Conservation (phyloP, 2,329 filamentous ascomycete species). For the Aspergillus sp. region DNA sequence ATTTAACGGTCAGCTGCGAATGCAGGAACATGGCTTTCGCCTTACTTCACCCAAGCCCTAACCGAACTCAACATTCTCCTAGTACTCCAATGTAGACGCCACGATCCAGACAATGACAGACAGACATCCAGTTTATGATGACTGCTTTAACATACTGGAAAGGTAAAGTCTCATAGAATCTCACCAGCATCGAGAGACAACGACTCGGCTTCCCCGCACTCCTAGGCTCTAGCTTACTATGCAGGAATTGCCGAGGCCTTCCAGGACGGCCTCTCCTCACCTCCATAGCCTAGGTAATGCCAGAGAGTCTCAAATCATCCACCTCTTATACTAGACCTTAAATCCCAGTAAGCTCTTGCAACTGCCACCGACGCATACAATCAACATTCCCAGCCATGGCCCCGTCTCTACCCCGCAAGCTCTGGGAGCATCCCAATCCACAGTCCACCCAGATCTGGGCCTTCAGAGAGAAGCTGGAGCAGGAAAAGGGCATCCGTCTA, state of each 20-base stretch:
- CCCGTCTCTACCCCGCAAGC: constrained; percentile 52
- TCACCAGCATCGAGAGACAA: background rate
- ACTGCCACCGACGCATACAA: no score
- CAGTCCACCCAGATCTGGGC: constrained; percentile 63
- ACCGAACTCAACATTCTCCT: no score
- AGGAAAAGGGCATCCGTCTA: constrained; percentile 55
- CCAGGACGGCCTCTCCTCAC: background rate
- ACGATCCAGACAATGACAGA: background rate
- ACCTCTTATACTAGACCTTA: background rate
- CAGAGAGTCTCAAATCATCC: background rate
- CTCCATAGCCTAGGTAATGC: background rate
- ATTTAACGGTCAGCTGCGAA: no score
- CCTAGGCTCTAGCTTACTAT: background rate
- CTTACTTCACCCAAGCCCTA: no score
- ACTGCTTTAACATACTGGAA: no score
- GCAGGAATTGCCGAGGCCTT: background rate
- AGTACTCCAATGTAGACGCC: background rate
- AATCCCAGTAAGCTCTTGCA: background rate
- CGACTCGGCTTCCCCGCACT: background rate
- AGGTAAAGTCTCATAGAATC: background rate
- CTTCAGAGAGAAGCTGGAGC: constrained; percentile 67
- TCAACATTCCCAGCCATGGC: constrained; percentile 10
- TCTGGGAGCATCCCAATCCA: constrained; percentile 67
- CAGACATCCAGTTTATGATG: background rate
- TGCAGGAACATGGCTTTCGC: no score